phyloP scores from a whole-genome alignment of 352 stramenopile genomes.

The Stephanocyclus meneghinianus region DNA sequence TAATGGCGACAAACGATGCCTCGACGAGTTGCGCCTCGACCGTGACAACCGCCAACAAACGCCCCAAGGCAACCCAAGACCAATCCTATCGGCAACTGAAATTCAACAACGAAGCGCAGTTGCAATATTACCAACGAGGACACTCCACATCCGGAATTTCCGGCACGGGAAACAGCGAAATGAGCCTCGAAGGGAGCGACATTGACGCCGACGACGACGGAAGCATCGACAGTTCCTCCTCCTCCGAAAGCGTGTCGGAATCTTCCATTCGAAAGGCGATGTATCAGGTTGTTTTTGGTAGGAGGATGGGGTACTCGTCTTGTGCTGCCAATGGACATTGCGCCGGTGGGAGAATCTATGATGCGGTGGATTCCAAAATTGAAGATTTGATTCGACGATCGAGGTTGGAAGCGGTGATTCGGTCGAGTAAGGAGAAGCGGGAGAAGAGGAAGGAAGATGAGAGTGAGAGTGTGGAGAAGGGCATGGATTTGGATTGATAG shows the following conservation, averaged over 20 bases:
- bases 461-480: neutral
- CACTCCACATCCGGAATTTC: neutral
- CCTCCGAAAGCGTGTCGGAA: slow-evolving; percentile 35
- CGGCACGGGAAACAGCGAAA: slow-evolving; percentile 15
- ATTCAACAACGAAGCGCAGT: neutral
- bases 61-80: neutral
- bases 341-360: slow-evolving; percentile 10
- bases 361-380: slow-evolving; percentile 49
- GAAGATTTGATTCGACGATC: slow-evolving; percentile 49
- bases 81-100: neutral
- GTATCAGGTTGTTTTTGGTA: slow-evolving; percentile 52
- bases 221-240: slow-evolving; percentile 29
- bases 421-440: slow-evolving; percentile 13
- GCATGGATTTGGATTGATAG: slow-evolving; percentile 7
- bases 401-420: slow-evolving; percentile 41
- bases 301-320: slow-evolving; percentile 6
- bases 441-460: neutral
- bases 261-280: slow-evolving; percentile 45
- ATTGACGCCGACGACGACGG: slow-evolving; percentile 26
- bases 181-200: slow-evolving; percentile 4
- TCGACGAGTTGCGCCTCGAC: neutral
- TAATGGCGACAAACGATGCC: neutral
- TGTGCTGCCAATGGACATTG: neutral
- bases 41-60: neutral
- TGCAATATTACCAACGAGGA: neutral